Evolutionary conservation across 805 yeast genomes (phyloP), one percentile per base, ranked within the genome.

Genomic region (Sungouiozyma ichnusensis): DNA sequence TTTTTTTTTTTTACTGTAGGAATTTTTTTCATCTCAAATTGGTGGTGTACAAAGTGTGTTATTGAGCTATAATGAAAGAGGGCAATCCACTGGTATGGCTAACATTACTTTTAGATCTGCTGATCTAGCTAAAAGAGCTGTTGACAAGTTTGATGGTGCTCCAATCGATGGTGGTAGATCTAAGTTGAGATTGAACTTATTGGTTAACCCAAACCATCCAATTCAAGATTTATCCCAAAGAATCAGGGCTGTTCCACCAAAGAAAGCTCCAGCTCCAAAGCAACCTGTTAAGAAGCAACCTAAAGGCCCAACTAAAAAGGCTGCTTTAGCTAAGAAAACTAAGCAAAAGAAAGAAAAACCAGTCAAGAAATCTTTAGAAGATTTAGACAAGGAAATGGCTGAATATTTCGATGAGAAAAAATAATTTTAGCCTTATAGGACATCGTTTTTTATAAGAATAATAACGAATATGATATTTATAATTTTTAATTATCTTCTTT

Each of bases 361-460:
- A 45, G 72, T 70, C 46, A 72, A 74, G 67, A 87, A 87, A 75
- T 79, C 95, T 41, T 72, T 84, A 49, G 97, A 85, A 64, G 90
- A 92, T 67, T 77, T 90, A 60, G 98, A 92, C 67, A 95, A 88
- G 62, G 97, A 90, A 70, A 90, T 92, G 98, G 83, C 87, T 48
- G 97, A 88, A 62, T 90, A 90, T 69, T 88, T 90, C 55, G 79
- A 77, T 48, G 65, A 65, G 41, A 58, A 56, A 46, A 51, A 56
- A 43, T 51, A 49, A 35, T 15, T 24, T 19, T 5, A 3, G 18
- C 16, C 18, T 20, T 24, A 17, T 37, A 16, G 19, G 17, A 32
- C 9, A 18, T 33, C 32, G 18, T 36, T 1, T 16, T 32, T 29
- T 8, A 7, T 16, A 20, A 38, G 15, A 17, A 33, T 38, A 38